Base-by-base conservation (phyloP, 306 rosid species). In the Senna siamea region DNA sequence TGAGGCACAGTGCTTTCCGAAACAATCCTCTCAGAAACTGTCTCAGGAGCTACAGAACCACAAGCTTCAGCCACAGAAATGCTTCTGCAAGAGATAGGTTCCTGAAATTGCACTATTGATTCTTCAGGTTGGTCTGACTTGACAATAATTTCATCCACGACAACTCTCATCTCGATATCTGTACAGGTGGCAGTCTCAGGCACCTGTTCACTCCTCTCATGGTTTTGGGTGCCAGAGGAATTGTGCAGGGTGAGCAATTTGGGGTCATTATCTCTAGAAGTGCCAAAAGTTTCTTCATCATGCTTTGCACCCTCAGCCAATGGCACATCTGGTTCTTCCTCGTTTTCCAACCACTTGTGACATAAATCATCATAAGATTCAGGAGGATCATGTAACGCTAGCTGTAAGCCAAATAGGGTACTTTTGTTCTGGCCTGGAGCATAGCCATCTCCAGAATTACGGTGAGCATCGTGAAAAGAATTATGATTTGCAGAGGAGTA, bases 291-390 rank as follows among this genome's bases (percentile, higher is more conserved):
- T 56, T 76, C 82, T 67, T 67, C 76, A 19, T 46, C 20, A 44
- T 69, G 17, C 69, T 72, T 14, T 41, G 57, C 30, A 34, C 71
- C 46, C 70, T 87, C 14, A 60, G 80, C 71, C 74, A 56, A 78
- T 34, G 87, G 51, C 40, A 40, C 72, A 68, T 58, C 85, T 5
- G 74, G 57, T 75, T 78, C 92, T 13, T 72, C 70, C 37, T 73
- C 85, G 47, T 74, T 59, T 78, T 66, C 85, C 47, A 89, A 70
- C 92, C 87, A 90, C 75, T 59, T 64, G 0, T 78, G 66, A 63
- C 52, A 78, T 43, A 80, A 77, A 78, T 93, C 87, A 5, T 73
- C 79, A 13, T 83, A 84, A 10, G 51, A 54, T 72, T 84, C 82
- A 6, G 69, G 63, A 68, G 79, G 62, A 73, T 65, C 69, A 41